These are phyloP conservation scores for Jamesozyma lodderae DNA, from an alignment of 805 yeast species.

Conservation along the genomic window DNA sequence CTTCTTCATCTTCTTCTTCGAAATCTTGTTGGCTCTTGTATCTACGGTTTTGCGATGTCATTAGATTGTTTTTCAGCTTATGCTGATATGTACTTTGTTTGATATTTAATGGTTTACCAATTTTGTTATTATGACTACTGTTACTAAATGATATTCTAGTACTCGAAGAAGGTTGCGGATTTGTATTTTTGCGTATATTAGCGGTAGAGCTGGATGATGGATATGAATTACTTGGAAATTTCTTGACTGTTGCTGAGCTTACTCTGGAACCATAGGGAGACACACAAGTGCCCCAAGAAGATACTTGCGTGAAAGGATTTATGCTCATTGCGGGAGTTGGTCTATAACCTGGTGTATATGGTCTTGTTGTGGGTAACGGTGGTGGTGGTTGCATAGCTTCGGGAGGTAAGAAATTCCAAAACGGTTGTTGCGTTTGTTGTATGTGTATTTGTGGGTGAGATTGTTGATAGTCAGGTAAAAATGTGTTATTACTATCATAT, in stretches of 20 bases:
- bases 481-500: neutral
- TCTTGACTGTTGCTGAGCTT: conserved; percentile 1
- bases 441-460: neutral
- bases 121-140: conserved; percentile 3
- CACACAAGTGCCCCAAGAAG: neutral
- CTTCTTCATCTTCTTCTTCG: neutral
- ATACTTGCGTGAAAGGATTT: conserved; percentile 7
- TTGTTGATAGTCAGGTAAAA: neutral
- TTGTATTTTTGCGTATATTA: too few relatives aligned
- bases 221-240: neutral
- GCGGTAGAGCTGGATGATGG: neutral
- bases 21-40: neutral
- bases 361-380: conserved; percentile 4
- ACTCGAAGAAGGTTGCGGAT: neutral
- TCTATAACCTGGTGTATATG: conserved; percentile 16
- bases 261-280: neutral
- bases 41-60: neutral
- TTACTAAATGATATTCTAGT: neutral
- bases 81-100: conserved; percentile 9
- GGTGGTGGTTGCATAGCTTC: conserved; percentile 18
- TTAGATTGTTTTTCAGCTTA: conserved; percentile 3
- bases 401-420: conserved; percentile 15
- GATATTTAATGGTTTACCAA: conserved; percentile 13
- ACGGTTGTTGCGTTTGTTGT: conserved; percentile 8
- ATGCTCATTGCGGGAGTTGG: conserved; percentile 15